Conservation (phyloP, 73 alveolate genomes). For the Paraurostyla sp. region DNA sequence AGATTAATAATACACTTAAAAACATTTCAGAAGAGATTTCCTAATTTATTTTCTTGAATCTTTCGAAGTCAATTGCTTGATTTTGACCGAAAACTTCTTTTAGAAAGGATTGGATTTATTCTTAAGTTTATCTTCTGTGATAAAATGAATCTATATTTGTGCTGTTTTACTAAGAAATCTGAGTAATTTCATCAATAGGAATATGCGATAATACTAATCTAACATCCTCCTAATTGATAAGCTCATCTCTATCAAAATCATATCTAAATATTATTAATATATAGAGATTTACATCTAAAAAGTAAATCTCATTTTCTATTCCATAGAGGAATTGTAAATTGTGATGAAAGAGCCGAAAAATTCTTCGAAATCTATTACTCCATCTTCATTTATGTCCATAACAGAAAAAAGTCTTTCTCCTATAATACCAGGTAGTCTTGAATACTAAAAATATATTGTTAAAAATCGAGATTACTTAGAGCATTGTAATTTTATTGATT, state of each 20-base stretch:
- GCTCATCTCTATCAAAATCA: neutral
- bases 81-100: neutral
- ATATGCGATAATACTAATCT: neutral
- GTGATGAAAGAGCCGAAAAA: neutral
- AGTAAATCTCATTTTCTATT: neutral
- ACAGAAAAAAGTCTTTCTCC: neutral
- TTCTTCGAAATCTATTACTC: neutral
- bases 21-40: neutral
- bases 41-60: neutral
- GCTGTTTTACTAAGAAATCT: neutral
- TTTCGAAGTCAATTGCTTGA: neutral
- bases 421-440: neutral
- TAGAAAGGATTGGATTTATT: neutral
- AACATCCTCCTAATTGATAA: neutral
- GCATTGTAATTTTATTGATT: too few relatives aligned
- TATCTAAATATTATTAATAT: neutral
- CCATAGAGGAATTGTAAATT: neutral
- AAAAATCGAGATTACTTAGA: too few relatives aligned
- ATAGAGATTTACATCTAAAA: neutral
- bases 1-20: neutral
- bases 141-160: neutral
- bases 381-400: neutral
- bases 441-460: constrained; percentile 7
- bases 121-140: neutral
- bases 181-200: neutral